A percentile compares a stretch with the other conserved stretches of the same genome.
phyloP scores from a whole-genome alignment of 192 early-diverging fungal species.

The Endogone sp. region DNA sequence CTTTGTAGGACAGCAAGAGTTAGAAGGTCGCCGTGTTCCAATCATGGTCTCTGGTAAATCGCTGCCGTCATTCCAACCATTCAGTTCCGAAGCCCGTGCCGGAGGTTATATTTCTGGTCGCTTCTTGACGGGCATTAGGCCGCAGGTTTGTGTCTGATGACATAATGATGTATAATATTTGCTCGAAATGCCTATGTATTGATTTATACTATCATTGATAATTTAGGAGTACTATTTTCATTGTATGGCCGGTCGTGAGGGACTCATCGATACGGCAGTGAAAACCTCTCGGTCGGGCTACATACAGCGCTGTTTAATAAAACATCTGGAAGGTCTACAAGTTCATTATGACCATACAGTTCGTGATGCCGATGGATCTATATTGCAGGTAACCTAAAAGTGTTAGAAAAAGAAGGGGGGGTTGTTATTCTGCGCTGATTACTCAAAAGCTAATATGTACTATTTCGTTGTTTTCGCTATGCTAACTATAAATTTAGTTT shows the following conservation, averaged over 20 bases:
- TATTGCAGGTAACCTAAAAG: conserved; percentile 45
- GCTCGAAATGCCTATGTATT: conserved; percentile 37
- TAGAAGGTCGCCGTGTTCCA: conserved; percentile 97
- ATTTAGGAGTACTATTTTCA: conserved; percentile 74
- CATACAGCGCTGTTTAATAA: conserved; percentile 98
- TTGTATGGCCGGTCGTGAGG: conserved; percentile 99
- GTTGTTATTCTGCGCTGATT: too few species aligned
- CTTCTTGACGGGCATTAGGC: conserved; percentile 98
- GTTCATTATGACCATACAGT: conserved; percentile 99
- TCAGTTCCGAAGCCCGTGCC: conserved; percentile 83
- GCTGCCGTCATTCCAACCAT: conserved; percentile 90
- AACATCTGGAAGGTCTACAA: conserved; percentile 92
- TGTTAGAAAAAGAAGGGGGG: not conserved
- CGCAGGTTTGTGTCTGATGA: conserved; percentile 64
- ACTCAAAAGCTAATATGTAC: too few species aligned
- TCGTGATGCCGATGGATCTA: conserved; percentile 89
- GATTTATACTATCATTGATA: not conserved
- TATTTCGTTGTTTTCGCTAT: not conserved
- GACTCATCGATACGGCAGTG: conserved; percentile 99
- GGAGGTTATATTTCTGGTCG: conserved; percentile 97
- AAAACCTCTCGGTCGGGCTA: conserved; percentile 99
- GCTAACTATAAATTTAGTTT: too few species aligned
- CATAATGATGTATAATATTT: too few species aligned
- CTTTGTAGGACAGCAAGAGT: conserved; percentile 78
- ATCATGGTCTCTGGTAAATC: conserved; percentile 98